phyloP scores from a whole-genome alignment of 108 stramenopile species.

The Cyclotella cryptica region DNA sequence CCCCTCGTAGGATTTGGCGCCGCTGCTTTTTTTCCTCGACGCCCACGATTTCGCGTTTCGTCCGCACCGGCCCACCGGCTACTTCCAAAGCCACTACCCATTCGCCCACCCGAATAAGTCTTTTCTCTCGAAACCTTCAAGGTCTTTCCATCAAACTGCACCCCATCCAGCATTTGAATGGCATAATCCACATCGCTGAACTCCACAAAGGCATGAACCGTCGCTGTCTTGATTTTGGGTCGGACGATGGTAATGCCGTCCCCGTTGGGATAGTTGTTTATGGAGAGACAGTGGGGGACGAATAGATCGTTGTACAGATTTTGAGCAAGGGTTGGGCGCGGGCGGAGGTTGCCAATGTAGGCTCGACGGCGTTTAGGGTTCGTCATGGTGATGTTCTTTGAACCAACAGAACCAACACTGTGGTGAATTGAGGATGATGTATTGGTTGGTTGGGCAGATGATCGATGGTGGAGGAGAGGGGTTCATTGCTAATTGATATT shows the following conservation, averaged over 20 bases:
- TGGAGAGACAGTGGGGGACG: slow-evolving; percentile 28
- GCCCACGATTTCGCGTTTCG: background rate
- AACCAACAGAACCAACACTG: too few species aligned
- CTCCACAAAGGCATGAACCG: slow-evolving; percentile 38
- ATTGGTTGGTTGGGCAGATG: too few species aligned
- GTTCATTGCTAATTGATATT: too few species aligned
- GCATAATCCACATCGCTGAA: slow-evolving; percentile 54
- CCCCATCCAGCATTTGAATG: slow-evolving; percentile 43
- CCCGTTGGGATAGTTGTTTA: slow-evolving; percentile 22
- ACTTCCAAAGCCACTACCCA: slow-evolving; percentile 46
- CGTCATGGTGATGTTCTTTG: slow-evolving; percentile 7
- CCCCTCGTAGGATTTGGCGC: too few species aligned
- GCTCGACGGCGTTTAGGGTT: slow-evolving; percentile 33
- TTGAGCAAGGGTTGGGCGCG: slow-evolving; percentile 37
- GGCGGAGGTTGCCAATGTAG: slow-evolving; percentile 54
- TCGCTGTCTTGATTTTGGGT: slow-evolving; percentile 16
- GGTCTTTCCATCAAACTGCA: slow-evolving; percentile 43
- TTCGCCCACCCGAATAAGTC: slow-evolving; percentile 2
- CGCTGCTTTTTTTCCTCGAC: too few species aligned
- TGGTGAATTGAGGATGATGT: background rate
- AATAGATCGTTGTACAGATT: slow-evolving; percentile 29
- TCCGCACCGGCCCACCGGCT: slow-evolving; percentile 40
- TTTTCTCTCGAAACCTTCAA: slow-evolving; percentile 42
- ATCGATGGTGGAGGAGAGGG: too few species aligned
- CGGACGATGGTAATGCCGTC: slow-evolving; percentile 11